Evolutionary conservation across 2,329 filamentous ascomycete species (phyloP), one percentile per base, ranked within the genome.

Genomic region (Neospermospora avenae): DNA sequence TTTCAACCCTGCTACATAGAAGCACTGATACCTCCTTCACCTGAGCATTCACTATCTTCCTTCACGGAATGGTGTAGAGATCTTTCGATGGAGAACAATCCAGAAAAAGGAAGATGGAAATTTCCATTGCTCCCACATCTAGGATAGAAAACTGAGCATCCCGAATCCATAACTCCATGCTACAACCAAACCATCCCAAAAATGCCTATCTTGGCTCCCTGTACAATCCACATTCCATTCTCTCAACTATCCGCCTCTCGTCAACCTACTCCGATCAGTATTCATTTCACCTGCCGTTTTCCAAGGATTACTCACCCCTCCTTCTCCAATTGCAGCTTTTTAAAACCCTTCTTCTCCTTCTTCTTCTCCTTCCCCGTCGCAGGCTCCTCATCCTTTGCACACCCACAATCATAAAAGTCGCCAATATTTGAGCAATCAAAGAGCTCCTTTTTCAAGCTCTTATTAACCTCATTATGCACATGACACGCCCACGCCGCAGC

Each of bases 361-460:
- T 51, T 64, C 66, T 72, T 54, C 63, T 64, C 60, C 70, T 69
- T 60, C 68, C 74, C 77, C 64, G 80, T 77, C 78, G n/a, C 80
- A 62, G 85, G 84, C n/a, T 88, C 86, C 78, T 18, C 80, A 62
- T 86, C 84, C n/a, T 88, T 86, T 14, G 84, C 86, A 68, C 86
- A 89, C 0, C 86, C 86, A 69, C 86, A 89, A 70, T 89, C 86
- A 73, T 89, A 89, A 70, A 87, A 86, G 68, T 89, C 86, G 16
- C 85, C 85, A 69, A 89, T 86, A 31, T 85, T 83, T 60, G 78
- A 82, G 68, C 86, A 89, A 73, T 89, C 84, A 67, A 88, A 89
- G 13, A 79, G 62, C 3, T 78, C 75, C 74, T 89, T 88, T 68
- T 82, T 75, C 34, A 89, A 74, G 58, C 84, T 77, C 74, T 82